Evolutionary conservation across 192 early-diverging fungal species (phyloP).

Genomic region (Coemansia sp.): DNA sequence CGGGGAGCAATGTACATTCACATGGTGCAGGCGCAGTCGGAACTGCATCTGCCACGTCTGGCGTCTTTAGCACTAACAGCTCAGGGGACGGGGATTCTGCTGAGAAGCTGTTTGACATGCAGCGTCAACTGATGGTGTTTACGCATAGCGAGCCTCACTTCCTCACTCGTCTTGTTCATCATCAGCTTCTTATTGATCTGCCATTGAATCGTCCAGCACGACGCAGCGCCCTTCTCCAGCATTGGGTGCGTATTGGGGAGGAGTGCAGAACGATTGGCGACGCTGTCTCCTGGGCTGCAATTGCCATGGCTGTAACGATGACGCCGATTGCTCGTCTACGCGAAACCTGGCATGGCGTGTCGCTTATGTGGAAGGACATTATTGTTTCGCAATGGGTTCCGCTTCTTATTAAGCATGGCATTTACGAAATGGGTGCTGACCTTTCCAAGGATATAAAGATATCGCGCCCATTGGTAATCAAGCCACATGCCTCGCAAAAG

Average conservation of each 20-base stretch:
- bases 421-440: constrained; percentile 55
- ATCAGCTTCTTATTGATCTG: constrained; percentile 65
- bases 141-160: constrained; percentile 69
- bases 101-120: constrained; percentile 27
- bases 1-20: neutral
- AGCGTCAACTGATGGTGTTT: constrained; percentile 54
- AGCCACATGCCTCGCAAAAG: constrained; percentile 16
- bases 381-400: constrained; percentile 63
- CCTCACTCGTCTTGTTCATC: constrained; percentile 65
- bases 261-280: constrained; percentile 60
- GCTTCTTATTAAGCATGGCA: constrained; percentile 56
- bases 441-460: constrained; percentile 1
- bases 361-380: constrained; percentile 49
- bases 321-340: constrained; percentile 65
- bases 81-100: neutral
- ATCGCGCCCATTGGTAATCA: constrained; percentile 30
- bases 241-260: constrained; percentile 70
- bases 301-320: constrained; percentile 69
- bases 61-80: neutral
- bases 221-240: constrained; percentile 59
- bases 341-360: constrained; percentile 70
- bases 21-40: neutral
- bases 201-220: constrained; percentile 52
- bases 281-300: constrained; percentile 63
- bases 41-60: neutral